phyloP scores from a whole-genome alignment of 2,329 filamentous ascomycete species.

The Cadophora sp. region DNA sequence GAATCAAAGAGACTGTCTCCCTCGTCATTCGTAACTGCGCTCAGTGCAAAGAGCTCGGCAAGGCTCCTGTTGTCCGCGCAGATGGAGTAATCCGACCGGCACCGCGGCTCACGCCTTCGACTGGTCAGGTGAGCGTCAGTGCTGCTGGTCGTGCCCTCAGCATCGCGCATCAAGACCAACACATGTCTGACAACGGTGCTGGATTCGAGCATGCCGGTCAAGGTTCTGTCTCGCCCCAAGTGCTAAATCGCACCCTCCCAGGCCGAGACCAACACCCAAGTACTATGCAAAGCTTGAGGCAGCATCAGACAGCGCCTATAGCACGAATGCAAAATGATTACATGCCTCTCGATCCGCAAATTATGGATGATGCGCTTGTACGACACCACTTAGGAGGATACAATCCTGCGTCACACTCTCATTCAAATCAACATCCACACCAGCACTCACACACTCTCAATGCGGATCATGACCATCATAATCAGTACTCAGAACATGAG shows the following conservation, averaged over 20 bases:
- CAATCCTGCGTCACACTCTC: constrained; percentile 22
- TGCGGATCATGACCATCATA: constrained; percentile 20
- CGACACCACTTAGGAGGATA: constrained; percentile 48
- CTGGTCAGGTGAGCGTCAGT: constrained; percentile 29
- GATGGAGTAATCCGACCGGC: constrained; percentile 37
- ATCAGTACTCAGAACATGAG: constrained; percentile 15
- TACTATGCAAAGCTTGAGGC: constrained; percentile 40
- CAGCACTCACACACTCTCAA: constrained; percentile 20
- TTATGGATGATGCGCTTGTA: constrained; percentile 57
- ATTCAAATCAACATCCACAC: constrained; percentile 20
- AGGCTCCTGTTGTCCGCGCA: constrained; percentile 52
- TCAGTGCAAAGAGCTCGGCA: constrained; percentile 84
- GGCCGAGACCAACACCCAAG: constrained; percentile 23
- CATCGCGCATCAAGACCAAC: constrained; percentile 30
- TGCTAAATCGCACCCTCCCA: constrained; percentile 40
- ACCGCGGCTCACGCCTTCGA: constrained; percentile 19
- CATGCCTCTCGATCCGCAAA: constrained; percentile 64
- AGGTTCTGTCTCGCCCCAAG: constrained; percentile 43
- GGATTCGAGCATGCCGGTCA: constrained; percentile 35
- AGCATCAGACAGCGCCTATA: constrained; percentile 27
- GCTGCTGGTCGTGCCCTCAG: constrained; percentile 38
- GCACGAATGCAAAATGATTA: constrained; percentile 42
- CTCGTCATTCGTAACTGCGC: constrained; percentile 91
- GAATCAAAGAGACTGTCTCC: constrained; percentile 97
- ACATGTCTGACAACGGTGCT: constrained; percentile 3